Evolutionary conservation across 2,329 filamentous ascomycete species (phyloP).

Genomic region (Purpureocillium takamizusanense): DNA sequence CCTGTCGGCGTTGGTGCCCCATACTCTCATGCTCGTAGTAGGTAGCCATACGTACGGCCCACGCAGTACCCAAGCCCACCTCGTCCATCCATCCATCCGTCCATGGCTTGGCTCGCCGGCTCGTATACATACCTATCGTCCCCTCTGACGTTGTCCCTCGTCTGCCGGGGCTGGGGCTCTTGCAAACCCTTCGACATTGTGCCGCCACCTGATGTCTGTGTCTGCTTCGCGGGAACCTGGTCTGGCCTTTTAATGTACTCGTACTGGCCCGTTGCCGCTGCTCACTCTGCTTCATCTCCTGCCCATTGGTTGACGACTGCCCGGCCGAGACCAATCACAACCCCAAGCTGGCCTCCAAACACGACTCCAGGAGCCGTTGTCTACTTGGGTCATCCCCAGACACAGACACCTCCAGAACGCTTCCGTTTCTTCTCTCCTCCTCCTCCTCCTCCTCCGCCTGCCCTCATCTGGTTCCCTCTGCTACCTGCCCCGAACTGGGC

Average conservation of each 20-base stretch:
- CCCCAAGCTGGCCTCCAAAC: slow-evolving; percentile 17
- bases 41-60: too few relatives aligned
- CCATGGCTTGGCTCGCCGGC: too few relatives aligned
- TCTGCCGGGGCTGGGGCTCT: slow-evolving; percentile 1
- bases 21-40: too few relatives aligned
- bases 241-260: slow-evolving; percentile 8
- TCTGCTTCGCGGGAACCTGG: slow-evolving; percentile 3
- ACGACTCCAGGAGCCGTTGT: slow-evolving; percentile 14
- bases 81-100: too few relatives aligned
- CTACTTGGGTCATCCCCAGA: slow-evolving; percentile 17
- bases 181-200: slow-evolving; percentile 4
- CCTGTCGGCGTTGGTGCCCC: slow-evolving; percentile 9
- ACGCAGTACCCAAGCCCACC: too few relatives aligned
- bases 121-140: too few relatives aligned
- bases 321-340: slow-evolving; percentile 25
- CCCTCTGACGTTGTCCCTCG: slow-evolving; percentile 2
- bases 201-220: slow-evolving; percentile 1
- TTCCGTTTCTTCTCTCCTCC: slow-evolving; percentile 6
- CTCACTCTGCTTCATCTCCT: slow-evolving; percentile 23
- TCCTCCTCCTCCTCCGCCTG: slow-evolving; percentile 2
- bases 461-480: not conserved
- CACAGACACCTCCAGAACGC: too few relatives aligned
- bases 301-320: slow-evolving; percentile 22
- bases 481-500: not conserved
- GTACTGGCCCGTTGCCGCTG: slow-evolving; percentile 21